Conservation (phyloP, 441 rosid species). For the Mallotus japonicus region DNA sequence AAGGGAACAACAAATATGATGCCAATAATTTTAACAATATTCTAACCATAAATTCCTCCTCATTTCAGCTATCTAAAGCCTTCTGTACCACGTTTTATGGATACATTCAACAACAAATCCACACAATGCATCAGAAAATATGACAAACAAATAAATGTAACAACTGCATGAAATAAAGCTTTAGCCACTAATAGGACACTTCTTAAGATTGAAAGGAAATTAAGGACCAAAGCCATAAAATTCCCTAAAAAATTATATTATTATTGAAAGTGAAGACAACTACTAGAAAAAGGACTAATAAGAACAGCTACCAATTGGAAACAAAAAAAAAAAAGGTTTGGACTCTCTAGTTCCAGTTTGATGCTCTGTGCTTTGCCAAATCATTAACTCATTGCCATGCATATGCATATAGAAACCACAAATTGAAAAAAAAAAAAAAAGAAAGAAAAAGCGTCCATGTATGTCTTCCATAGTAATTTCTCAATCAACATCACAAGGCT, state of each 20-base stretch:
- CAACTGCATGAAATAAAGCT: neutral
- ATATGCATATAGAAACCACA: neutral
- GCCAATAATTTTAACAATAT: neutral
- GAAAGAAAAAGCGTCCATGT: neutral
- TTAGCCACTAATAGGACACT: neutral
- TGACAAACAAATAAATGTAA: neutral
- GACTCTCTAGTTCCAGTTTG: neutral
- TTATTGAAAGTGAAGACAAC: neutral
- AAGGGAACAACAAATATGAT: conserved; percentile 10
- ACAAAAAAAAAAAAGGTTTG: neutral
- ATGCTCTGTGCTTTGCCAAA: neutral
- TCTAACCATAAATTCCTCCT: neutral
- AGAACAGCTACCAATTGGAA: neutral
- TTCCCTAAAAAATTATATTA: neutral
- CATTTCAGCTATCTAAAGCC: neutral
- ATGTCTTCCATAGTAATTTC: neutral
- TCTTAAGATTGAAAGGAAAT: neutral
- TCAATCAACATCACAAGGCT: neutral
- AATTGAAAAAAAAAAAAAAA: neutral
- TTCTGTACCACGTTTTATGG: too few species aligned
- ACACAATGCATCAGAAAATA: neutral
- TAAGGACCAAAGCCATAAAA: neutral
- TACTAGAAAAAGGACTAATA: neutral
- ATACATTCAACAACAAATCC: too few species aligned
- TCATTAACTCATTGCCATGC: neutral